Percentiles rank a stretch among this genome's conserved stretches.
Conservation (phyloP, 2,329 filamentous ascomycete genomes). For the Colletotrichum limetticola region DNA sequence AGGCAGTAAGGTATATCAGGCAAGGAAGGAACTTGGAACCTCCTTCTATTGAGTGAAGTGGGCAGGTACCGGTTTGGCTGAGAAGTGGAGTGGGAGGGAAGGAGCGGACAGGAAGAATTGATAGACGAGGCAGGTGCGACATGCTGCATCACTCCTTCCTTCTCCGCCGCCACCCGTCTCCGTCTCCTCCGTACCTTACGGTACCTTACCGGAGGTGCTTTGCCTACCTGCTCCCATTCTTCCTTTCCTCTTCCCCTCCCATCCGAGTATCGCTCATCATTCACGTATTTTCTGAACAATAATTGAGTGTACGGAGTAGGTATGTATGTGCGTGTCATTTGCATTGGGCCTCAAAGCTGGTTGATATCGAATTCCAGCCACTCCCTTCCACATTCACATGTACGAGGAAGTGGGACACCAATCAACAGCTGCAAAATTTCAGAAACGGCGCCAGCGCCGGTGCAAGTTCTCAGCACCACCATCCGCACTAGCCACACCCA, state of each 20-base stretch:
- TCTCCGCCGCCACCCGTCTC: neutral
- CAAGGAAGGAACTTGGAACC: too few species aligned
- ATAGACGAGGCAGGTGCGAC: neutral
- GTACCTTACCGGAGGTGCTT: too few species aligned
- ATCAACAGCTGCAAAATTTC: conserved; percentile 18
- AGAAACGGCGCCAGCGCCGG: conserved; percentile 11
- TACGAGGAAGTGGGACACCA: neutral
- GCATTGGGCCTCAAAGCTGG: neutral
- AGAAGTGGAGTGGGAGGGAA: neutral
- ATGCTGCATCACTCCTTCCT: conserved; percentile 13
- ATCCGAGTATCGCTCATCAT: neutral
- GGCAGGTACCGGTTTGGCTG: too few species aligned
- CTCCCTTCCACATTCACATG: conserved; percentile 19
- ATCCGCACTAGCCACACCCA: conserved; percentile 27
- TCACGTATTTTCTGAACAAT: neutral
- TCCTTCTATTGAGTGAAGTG: too few species aligned
- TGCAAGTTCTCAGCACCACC: neutral
- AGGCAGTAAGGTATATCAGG: neutral
- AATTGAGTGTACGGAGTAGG: neutral
- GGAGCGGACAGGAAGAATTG: neutral
- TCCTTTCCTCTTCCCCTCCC: neutral
- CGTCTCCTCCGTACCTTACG: neutral
- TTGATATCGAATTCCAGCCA: conserved; percentile 17
- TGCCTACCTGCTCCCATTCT: neutral
- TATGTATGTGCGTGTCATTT: neutral